phyloP scores from a whole-genome alignment of 495 filamentous ascomycete genomes.

The Penicillium nucicola region DNA sequence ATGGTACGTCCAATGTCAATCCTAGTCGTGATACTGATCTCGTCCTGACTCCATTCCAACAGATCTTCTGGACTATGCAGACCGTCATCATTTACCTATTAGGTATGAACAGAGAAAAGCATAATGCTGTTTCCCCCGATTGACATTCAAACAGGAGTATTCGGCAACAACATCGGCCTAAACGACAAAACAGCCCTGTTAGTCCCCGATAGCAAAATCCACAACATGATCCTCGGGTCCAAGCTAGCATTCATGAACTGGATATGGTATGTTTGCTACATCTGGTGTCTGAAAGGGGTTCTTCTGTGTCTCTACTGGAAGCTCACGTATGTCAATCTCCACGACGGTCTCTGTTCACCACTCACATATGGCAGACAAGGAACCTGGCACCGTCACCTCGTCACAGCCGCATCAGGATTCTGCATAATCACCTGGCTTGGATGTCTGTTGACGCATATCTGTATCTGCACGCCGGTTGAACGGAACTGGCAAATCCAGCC shows the following conservation, averaged over 20 bases:
- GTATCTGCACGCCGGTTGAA: constrained; percentile 43
- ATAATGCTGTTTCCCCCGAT: neutral
- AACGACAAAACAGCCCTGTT: constrained; percentile 12
- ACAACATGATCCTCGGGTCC: constrained; percentile 15
- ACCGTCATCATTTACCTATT: constrained; percentile 15
- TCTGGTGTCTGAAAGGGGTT: constrained; percentile 52
- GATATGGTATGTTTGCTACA: constrained; percentile 48
- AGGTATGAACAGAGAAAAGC: neutral
- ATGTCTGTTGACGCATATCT: constrained; percentile 42
- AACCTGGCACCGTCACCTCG: constrained; percentile 15
- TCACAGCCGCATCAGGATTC: constrained; percentile 21
- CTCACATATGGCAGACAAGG: constrained; percentile 9
- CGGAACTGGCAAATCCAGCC: constrained; percentile 52
- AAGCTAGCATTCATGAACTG: constrained; percentile 37
- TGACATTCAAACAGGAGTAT: constrained; percentile 6
- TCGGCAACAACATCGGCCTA: constrained; percentile 21
- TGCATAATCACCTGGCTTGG: constrained; percentile 42
- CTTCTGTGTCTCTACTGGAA: constrained; percentile 50
- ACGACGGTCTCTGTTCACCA: neutral
- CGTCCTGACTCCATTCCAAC: neutral
- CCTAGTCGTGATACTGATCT: neutral
- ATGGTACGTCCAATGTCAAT: constrained; percentile 13
- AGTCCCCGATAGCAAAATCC: constrained; percentile 14
- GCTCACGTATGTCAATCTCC: constrained; percentile 38
- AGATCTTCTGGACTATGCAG: constrained; percentile 21